A percentile compares a stretch with the other conserved stretches of the same genome.
These are phyloP conservation scores for Diplotaxis tenuifolia DNA, from an alignment of 345 rosid genomes.

Conservation along the genomic window DNA sequence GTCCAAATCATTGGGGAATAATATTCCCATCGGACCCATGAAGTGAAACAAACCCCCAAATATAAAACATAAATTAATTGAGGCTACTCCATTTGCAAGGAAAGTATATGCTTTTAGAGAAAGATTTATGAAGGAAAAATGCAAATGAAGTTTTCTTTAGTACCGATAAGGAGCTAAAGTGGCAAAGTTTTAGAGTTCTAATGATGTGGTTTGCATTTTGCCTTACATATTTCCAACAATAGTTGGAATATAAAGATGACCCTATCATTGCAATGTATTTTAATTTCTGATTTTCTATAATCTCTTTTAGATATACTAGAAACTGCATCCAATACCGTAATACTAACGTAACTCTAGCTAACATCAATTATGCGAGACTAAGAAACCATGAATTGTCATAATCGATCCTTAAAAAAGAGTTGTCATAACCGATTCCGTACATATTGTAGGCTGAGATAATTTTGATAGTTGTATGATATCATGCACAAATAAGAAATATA, in stretches of 20 bases:
- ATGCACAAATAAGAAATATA: neutral
- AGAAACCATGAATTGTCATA: neutral
- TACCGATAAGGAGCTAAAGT: constrained; percentile 23
- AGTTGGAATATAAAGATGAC: constrained; percentile 26
- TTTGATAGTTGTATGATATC: too few relatives aligned
- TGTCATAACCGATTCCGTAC: too few relatives aligned
- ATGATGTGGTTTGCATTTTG: constrained; percentile 38
- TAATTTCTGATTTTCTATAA: neutral
- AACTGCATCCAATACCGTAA: constrained; percentile 8
- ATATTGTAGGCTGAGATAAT: too few relatives aligned
- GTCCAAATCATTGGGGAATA: constrained; percentile 44
- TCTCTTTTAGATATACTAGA: neutral
- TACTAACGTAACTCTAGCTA: neutral
- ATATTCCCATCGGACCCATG: constrained; percentile 34
- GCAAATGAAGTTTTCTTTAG: constrained; percentile 31
- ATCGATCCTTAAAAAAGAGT: too few relatives aligned
- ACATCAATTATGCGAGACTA: constrained; percentile 3
- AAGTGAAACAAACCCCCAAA: constrained; percentile 9
- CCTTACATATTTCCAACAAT: constrained; percentile 34
- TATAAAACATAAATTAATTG: constrained; percentile 22
- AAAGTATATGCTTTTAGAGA: constrained; percentile 37
- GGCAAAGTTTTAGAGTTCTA: constrained; percentile 36
- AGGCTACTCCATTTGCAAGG: constrained; percentile 40
- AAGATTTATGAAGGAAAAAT: constrained; percentile 24
- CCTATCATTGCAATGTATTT: constrained; percentile 19